Evolutionary conservation across 1,284 basidiomycete species (phyloP), one percentile per base, ranked within the genome.

Genomic region (Cryptococcus sp.): DNA sequence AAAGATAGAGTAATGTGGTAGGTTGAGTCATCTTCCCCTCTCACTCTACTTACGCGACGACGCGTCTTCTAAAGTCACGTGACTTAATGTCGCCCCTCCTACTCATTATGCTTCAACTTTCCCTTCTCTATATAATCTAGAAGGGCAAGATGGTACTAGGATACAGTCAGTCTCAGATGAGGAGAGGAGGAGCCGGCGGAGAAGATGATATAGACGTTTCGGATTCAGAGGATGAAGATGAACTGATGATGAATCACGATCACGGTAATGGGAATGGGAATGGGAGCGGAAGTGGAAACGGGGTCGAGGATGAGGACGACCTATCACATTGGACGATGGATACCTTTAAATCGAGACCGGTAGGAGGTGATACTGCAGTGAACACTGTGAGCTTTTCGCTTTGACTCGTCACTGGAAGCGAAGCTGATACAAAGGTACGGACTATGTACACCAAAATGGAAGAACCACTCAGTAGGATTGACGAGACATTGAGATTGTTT

Each of bases 311-410:
- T 5, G 54, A 53, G 25, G 52, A 56, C n/a, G 53, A 45, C 2
- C 48, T 42, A 21, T 51, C 54, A 52, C 60, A 58, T 16, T 69
- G 65, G 65, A 69, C 61, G 2, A 54, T 53, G 25, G 53, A 62
- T 16, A 62, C 54, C 1, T 70, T 67, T 42, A 9, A 34, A 16
- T 34, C 32, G 32, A 34, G 32, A 34, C 32, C 32, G 9, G 9
- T 34, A 16, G 32, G 32, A 9, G 32, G 32, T 9, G 32, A 34
- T 9, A 16, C 32, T 9, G 32, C 32, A 16, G 32, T 16, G 10
- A 34, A 34, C 32, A 9, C 16, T 16, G 32, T 34, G 10, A 34
- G 32, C 16, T n/a, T n/a, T n/a, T n/a, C n/a, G n/a, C n/a, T n/a
- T n/a, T n/a, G n/a, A n/a, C n/a, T n/a, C n/a, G n/a, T n/a, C n/a